phyloP scores from a whole-genome alignment of 2,329 filamentous ascomycete genomes.

The Claviceps africana region DNA sequence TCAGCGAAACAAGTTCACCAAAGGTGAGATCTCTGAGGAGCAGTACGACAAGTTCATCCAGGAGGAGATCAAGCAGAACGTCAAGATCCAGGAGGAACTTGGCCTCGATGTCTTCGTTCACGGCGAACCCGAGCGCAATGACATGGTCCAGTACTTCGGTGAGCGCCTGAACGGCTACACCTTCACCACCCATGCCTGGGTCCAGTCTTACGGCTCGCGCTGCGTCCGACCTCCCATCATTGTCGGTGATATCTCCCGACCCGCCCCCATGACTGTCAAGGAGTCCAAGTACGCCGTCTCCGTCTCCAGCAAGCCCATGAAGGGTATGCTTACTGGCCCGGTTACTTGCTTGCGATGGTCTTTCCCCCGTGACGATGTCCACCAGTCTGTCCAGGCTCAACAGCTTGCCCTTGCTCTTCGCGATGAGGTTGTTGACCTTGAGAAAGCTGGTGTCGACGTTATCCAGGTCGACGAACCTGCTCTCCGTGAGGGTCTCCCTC shows the following conservation, averaged over 20 bases:
- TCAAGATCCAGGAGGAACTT: constrained; percentile 97
- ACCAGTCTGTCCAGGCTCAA: constrained; percentile 97
- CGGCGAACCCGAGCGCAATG: constrained; percentile 98
- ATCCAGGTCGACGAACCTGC: constrained; percentile 99
- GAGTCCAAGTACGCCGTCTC: constrained; percentile 98
- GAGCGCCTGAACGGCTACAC: constrained; percentile 93
- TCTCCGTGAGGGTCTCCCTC: constrained; percentile 96
- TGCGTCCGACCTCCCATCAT: constrained; percentile 98
- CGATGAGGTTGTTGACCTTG: constrained; percentile 95
- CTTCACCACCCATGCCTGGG: constrained; percentile 98
- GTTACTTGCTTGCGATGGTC: constrained; percentile 99
- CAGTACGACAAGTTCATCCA: constrained; percentile 99
- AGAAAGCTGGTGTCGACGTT: constrained; percentile 90
- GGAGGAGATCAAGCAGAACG: constrained; percentile 90
- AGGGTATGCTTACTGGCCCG: constrained; percentile 98
- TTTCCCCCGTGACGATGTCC: constrained; percentile 98
- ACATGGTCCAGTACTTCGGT: constrained; percentile 99
- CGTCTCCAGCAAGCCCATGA: constrained; percentile 98
- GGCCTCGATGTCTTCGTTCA: constrained; percentile 94
- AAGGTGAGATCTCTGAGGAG: constrained; percentile 83
- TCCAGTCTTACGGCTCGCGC: constrained; percentile 95
- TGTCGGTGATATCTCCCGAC: constrained; percentile 95
- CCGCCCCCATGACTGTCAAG: constrained; percentile 97
- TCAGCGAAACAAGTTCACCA: constrained; percentile 96
- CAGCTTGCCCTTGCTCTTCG: constrained; percentile 96